These are phyloP conservation scores for Cyberlindnera lachancei DNA, from an alignment of 805 yeast species.

Conservation along the genomic window DNA sequence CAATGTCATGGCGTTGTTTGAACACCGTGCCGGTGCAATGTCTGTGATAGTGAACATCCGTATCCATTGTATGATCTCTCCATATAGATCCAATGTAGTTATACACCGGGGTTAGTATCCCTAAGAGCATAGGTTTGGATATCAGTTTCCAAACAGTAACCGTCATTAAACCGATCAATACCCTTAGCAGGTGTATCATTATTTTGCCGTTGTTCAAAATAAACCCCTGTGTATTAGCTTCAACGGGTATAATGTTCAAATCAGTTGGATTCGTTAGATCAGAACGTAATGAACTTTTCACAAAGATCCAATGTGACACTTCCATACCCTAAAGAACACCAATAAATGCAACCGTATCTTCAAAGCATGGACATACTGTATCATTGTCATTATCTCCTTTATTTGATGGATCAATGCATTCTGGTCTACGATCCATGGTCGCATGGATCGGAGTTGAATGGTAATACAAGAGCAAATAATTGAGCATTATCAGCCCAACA, in stretches of 20 bases:
- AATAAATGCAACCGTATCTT: constrained; percentile 87
- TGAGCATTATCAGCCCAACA: constrained; percentile 29
- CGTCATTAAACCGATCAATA: constrained; percentile 50
- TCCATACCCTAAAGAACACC: constrained; percentile 83
- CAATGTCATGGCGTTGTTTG: constrained; percentile 61
- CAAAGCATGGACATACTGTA: constrained; percentile 96
- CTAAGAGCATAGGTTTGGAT: constrained; percentile 60
- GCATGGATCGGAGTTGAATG: constrained; percentile 86
- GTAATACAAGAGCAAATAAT: constrained; percentile 46
- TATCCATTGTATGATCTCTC: constrained; percentile 12
- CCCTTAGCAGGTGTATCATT: constrained; percentile 35
- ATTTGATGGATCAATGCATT: too few species aligned
- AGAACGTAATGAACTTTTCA: constrained; percentile 16
- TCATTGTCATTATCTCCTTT: too few species aligned
- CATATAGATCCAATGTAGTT: constrained; percentile 19
- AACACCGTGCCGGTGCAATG: constrained; percentile 38
- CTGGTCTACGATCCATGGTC: too few species aligned
- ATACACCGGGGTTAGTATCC: constrained; percentile 53
- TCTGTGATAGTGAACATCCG: constrained; percentile 20
- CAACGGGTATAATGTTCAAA: too few species aligned
- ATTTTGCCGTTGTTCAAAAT: constrained; percentile 35
- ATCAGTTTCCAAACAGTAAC: constrained; percentile 69
- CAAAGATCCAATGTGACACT: constrained; percentile 25
- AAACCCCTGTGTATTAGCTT: too few species aligned
- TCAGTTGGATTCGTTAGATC: constrained; percentile 13